Evolutionary conservation across 2,329 filamentous ascomycete genomes (phyloP), one percentile per base, ranked within the genome.

Genomic region (Catunica adiposa): DNA sequence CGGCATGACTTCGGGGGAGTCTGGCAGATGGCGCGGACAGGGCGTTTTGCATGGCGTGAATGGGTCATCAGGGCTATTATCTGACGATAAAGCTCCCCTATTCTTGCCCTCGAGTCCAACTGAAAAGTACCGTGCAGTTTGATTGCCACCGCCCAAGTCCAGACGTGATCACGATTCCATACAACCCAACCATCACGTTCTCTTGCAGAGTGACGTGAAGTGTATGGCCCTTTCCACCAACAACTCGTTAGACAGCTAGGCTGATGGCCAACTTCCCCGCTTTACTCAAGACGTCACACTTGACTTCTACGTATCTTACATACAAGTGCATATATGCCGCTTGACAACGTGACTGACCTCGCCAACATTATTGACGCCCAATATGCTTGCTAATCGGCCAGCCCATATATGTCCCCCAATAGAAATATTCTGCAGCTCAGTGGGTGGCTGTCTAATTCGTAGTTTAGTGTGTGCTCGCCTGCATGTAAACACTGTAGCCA

Each of bases 401-500:
- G 40, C 44, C 22, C 23, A 25, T 22, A 34, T n/a, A n/a, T n/a
- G n/a, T 5, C 29, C 29, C 11, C 29, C 11, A 11, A 11, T 5
- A 34, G 11, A 5, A 11, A 34, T 22, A 23, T 23, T 25, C 44
- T 48, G 11, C 44, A 48, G 22, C 9, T 14, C 3, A 14, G 26
- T 25, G 26, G 4, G 44, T 48, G 44, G 2, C 9, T 48, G 11
- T 48, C 29, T 17, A 23, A 23, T 7, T 48, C 8, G 8, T 25
- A 26, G 22, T 25, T 48, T 26, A 48, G n/a, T 17, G 44, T 48
- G 44, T 23, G 20, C 44, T 25, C 22, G 22, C 44, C 20, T 48
- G 22, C 22, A 48, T 48, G 44, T 48, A 48, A 9, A 48, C 44
- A 23, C 23, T 48, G 44, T 48, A 48, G 44, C 44, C 20, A 48